Evolutionary conservation across 306 rosid species (phyloP).

Genomic region (Corylus americana): DNA sequence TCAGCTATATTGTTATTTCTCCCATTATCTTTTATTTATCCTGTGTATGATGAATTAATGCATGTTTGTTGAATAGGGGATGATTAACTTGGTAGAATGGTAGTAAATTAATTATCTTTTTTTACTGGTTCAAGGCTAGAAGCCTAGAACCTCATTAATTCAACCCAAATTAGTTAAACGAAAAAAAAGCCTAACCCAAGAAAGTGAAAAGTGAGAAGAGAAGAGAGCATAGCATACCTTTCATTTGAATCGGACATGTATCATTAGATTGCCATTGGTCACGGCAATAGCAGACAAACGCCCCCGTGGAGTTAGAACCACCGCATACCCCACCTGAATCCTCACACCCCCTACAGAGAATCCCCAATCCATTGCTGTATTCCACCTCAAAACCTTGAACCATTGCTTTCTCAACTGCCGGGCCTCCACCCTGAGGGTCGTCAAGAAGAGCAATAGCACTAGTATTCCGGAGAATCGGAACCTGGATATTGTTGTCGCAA

Average conservation of each 20-base stretch:
- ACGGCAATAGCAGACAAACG: background rate
- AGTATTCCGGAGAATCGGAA: background rate
- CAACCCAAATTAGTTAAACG: no score
- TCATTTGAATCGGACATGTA: no score
- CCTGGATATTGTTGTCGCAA: background rate
- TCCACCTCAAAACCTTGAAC: background rate
- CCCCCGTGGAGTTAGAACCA: background rate
- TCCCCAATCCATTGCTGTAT: background rate
- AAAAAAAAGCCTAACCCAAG: background rate
- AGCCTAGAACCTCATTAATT: no score
- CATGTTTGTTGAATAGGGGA: no score
- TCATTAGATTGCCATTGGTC: background rate
- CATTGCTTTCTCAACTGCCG: background rate
- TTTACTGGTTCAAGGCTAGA: no score
- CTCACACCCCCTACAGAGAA: slow-evolving; percentile 21
- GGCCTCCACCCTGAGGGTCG: background rate
- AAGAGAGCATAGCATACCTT: background rate
- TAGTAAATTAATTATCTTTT: no score
- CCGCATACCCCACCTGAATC: background rate
- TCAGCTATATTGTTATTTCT: no score
- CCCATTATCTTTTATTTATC: no score
- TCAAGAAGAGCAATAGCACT: background rate
- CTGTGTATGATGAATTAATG: no score
- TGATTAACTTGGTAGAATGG: no score
- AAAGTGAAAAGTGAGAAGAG: background rate